Conservation (phyloP, 2,329 filamentous ascomycete species). For the Fusarium devonianum region DNA sequence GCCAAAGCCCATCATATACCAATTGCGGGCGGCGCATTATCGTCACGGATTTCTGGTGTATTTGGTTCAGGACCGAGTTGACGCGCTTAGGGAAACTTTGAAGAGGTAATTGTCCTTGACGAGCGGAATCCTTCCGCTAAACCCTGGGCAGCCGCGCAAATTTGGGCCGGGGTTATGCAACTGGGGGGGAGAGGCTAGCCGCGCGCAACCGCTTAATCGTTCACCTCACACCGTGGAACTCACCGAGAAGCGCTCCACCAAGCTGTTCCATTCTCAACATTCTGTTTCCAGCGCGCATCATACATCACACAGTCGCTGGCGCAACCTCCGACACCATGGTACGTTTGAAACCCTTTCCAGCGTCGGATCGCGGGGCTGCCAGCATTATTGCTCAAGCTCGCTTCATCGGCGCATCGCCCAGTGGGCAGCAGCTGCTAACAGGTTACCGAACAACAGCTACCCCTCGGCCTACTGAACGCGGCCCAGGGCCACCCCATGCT, state of each 20-base stretch:
- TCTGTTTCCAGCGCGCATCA: slow-evolving; percentile 34
- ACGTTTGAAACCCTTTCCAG: slow-evolving; percentile 6
- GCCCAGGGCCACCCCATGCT: slow-evolving; percentile 98
- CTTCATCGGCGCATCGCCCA: slow-evolving; percentile 8
- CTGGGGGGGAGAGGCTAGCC: slow-evolving; percentile 28
- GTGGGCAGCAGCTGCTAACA: slow-evolving; percentile 34
- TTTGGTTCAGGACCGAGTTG: background rate
- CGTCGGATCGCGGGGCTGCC: background rate
- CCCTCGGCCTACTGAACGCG: slow-evolving; percentile 86
- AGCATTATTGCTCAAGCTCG: background rate
- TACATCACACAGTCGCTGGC: slow-evolving; percentile 30
- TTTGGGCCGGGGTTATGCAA: slow-evolving; percentile 38
- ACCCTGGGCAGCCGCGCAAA: slow-evolving; percentile 2
- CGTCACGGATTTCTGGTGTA: slow-evolving; percentile 1
- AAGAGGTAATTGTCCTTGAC: slow-evolving; percentile 10
- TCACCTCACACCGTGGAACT: slow-evolving; percentile 30
- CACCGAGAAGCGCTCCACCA: slow-evolving; percentile 41
- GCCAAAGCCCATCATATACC: slow-evolving; percentile 67
- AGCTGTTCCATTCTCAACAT: slow-evolving; percentile 38
- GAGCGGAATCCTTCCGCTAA: slow-evolving; percentile 26
- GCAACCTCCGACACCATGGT: slow-evolving; percentile 38
- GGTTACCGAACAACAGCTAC: slow-evolving; percentile 56
- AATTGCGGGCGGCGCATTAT: slow-evolving; percentile 46
- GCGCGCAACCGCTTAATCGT: slow-evolving; percentile 14
- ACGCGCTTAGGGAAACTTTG: background rate